A percentile compares a stretch with the other conserved stretches of the same genome.
Evolutionary conservation across 179 eudicot species (phyloP).

Genomic region (Nepenthes alata): DNA sequence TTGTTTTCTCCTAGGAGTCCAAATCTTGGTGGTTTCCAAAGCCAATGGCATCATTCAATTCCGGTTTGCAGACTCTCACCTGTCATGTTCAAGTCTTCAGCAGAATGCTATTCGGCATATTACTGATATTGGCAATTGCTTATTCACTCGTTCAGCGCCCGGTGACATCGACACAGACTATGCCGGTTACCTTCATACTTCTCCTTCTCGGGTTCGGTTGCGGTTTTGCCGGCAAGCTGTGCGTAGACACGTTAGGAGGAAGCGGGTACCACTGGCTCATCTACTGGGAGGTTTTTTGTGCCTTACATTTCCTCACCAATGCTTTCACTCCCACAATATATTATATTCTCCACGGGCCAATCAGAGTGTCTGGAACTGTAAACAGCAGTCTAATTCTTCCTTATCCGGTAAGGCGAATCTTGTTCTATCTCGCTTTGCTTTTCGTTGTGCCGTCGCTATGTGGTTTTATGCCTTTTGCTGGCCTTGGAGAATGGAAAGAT

Average conservation of each 20-base stretch:
- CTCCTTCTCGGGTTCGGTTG: constrained; percentile 50
- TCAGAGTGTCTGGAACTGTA: constrained; percentile 23
- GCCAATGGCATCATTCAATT: constrained; percentile 53
- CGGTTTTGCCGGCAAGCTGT: constrained; percentile 65
- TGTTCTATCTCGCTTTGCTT: constrained; percentile 28
- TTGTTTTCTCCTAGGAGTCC: constrained; percentile 30
- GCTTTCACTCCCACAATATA: constrained; percentile 33
- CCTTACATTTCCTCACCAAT: constrained; percentile 51
- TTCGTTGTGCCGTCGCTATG: constrained; percentile 53
- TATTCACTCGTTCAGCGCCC: constrained; percentile 59
- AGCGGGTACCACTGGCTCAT: constrained; percentile 67
- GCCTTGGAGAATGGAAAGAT: constrained; percentile 51
- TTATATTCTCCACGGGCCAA: constrained; percentile 46
- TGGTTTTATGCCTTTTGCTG: constrained; percentile 74
- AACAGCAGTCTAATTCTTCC: constrained; percentile 23
- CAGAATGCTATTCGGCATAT: constrained; percentile 55
- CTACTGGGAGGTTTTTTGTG: constrained; percentile 58
- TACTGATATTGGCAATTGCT: constrained; percentile 42
- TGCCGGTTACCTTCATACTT: constrained; percentile 77
- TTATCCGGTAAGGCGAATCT: constrained; percentile 43
- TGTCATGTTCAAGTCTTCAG: constrained; percentile 63
- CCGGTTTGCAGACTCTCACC: constrained; percentile 36
- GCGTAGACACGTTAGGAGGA: constrained; percentile 87
- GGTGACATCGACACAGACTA: constrained; percentile 42
- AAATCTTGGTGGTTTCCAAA: constrained; percentile 86